Conservation (phyloP, 441 rosid genomes). For the Euphorbia celastroides region DNA sequence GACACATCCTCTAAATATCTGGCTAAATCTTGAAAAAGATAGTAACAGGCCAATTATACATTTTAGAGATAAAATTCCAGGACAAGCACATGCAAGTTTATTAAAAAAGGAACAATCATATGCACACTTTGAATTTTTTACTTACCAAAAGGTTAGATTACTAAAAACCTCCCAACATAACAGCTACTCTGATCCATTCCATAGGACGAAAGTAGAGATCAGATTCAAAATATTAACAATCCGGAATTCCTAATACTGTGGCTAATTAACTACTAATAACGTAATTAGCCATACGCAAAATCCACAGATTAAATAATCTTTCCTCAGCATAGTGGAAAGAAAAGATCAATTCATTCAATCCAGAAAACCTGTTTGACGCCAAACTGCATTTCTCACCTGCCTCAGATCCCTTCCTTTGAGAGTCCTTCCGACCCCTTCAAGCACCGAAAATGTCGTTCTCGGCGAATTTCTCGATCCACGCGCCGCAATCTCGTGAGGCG, state of each 20-base stretch:
- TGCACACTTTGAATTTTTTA: no score
- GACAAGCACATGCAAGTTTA: no score
- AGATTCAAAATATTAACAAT: background rate
- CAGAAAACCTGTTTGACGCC: slow-evolving; percentile 72
- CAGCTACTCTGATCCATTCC: no score
- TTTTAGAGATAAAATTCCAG: no score
- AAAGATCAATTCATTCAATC: slow-evolving; percentile 42
- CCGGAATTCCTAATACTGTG: background rate
- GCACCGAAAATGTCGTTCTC: slow-evolving; percentile 43
- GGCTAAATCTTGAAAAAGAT: no score
- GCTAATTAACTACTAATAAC: background rate
- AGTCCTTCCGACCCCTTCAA: no score
- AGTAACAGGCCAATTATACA: no score
- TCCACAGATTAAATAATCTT: background rate
- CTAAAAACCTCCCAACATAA: no score
- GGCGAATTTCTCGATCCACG: slow-evolving; percentile 36
- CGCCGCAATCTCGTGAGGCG: slow-evolving; percentile 77
- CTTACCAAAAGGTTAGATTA: no score
- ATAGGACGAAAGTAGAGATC: no score
- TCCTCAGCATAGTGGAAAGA: background rate
- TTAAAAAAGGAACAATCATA: no score
- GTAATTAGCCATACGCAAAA: background rate
- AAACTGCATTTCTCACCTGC: slow-evolving; percentile 63
- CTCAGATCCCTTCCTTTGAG: slow-evolving; percentile 65
- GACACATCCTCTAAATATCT: no score